Evolutionary conservation across 2,329 filamentous ascomycete genomes (phyloP).

Genomic region (Pochonia chlamydosporia): DNA sequence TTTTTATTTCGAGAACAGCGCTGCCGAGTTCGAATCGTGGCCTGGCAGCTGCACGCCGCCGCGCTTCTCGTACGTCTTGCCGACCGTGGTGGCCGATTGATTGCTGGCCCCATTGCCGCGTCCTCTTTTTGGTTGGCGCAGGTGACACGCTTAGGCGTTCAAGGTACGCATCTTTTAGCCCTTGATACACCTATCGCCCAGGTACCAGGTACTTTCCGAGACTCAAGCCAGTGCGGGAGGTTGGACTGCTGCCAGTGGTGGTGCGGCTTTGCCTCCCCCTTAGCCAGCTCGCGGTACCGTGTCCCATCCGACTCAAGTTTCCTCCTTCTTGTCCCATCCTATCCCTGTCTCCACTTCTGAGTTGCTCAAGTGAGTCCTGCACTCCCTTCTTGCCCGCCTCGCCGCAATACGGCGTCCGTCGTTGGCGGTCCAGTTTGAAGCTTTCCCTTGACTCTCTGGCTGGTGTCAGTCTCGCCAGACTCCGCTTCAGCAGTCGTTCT

Average conservation of each 20-base stretch:
- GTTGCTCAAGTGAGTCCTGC: too few relatives aligned
- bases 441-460: conserved; percentile 1
- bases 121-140: neutral
- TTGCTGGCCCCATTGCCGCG: neutral
- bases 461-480: neutral
- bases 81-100: neutral
- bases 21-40: neutral
- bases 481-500: neutral
- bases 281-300: too few relatives aligned
- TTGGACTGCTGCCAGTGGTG: too few relatives aligned
- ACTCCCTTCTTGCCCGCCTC: too few relatives aligned
- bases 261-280: too few relatives aligned
- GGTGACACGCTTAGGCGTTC: conserved; percentile 2
- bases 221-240: too few relatives aligned
- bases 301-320: too few relatives aligned
- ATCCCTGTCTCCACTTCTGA: too few relatives aligned
- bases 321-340: too few relatives aligned
- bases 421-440: neutral
- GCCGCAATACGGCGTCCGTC: too few relatives aligned
- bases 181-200: neutral
- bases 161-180: conserved; percentile 3
- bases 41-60: neutral
- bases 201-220: neutral
- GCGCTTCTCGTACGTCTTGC: neutral
- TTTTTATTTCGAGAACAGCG: neutral